Base-by-base conservation (phyloP, 2,329 filamentous ascomycete species). In the Phialocephala sp. region DNA sequence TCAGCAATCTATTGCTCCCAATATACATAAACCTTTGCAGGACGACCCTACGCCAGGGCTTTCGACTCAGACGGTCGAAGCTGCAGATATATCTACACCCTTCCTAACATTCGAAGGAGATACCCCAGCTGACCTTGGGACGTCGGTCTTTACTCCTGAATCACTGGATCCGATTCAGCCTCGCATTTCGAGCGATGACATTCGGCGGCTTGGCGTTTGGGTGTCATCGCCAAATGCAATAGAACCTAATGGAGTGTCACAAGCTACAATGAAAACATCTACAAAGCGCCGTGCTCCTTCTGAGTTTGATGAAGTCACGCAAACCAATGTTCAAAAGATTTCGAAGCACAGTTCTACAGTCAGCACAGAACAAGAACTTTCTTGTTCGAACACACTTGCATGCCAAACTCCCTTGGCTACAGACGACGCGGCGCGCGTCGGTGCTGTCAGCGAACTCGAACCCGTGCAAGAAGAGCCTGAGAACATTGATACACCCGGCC, bases 261-360 rank as follows among this genome's bases (percentile, higher is more conserved):
- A 14, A 54, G 50, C 24, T 18, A 14, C 12, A 22, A n/a, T 9
- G 12, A 54, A 18, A 14, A 35, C 50, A 18, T 22, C 15, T 1
- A 54, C 27, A 27, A 54, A 54, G 24, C 50, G 50, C 50, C 50
- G 50, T 54, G 50, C 24, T 18, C 50, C 50, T 15, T 32, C 24
- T 12, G 50, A 54, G 14, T 54, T 54, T 18, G 50, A 54, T 18
- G 24, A 35, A 18, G 50, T 32, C 14, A 35, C 14, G 9, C 24
- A 54, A 14, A 12, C 24, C 22, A 32, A 18, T 18, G 4, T 3
- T 2, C 50, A 54, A 54, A 54, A 54, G 22, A 14, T 54, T 3
- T 18, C 24, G 14, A 54, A 54, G 24, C 50, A 54, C 3, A 2
- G 32, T 8, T 35, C 24, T 32, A 32, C 24, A 18, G 27, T 22